Conservation (phyloP, 352 stramenopile species). For the Phytophthora vignae region DNA sequence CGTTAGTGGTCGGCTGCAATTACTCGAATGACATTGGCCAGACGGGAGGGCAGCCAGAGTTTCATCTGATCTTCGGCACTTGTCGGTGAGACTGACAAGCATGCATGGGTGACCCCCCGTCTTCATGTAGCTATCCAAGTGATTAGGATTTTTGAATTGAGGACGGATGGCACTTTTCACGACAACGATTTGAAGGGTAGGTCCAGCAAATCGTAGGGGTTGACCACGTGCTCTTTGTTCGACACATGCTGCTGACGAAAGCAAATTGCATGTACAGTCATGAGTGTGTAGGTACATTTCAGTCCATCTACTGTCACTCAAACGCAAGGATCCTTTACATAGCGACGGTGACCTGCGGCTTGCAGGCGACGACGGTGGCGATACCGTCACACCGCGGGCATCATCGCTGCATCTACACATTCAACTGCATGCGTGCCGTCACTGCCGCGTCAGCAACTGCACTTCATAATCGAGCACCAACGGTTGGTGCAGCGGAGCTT, state of each 20-base stretch:
- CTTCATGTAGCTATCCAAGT: neutral
- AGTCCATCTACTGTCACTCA: no score
- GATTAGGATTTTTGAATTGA: neutral
- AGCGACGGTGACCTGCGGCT: no score
- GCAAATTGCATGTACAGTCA: neutral
- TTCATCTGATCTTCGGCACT: neutral
- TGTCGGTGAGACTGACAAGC: neutral
- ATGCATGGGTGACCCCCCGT: neutral
- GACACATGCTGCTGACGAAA: neutral
- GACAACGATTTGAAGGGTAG: neutral
- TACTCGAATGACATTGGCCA: constrained; percentile 5
- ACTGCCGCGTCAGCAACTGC: no score
- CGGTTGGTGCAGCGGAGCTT: no score
- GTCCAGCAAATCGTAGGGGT: neutral
- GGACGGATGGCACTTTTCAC: neutral
- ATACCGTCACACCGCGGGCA: no score
- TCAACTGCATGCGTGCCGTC: no score
- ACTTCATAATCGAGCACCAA: no score
- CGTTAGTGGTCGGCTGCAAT: neutral
- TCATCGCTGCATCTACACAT: no score
- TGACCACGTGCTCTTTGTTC: neutral
- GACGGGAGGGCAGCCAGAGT: constrained; percentile 1
- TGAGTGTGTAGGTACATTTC: neutral
- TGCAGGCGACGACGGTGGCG: no score
- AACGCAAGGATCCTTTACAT: no score